Base-by-base conservation (phyloP, 768 basidiomycete genomes). In the Mycena leptocephala region DNA sequence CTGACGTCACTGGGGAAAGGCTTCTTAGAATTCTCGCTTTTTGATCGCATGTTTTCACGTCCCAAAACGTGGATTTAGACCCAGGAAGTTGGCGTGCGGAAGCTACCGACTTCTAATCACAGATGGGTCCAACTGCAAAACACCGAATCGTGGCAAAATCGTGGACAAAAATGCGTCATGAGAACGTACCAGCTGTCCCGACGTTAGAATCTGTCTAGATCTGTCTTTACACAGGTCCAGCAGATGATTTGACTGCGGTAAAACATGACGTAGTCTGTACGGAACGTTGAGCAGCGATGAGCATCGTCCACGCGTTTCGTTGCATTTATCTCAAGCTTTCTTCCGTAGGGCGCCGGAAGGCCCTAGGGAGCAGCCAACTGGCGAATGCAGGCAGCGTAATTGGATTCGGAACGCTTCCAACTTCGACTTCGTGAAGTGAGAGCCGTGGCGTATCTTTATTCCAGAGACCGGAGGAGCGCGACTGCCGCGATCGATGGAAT, bases 361-460 rank as follows among this genome's bases (percentile, higher is more conserved):
- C 20, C 65, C 48, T 37, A 24, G 16, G 5, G 43, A 37, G 63
- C 55, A 41, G 28, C 37, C 41, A 70, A 39, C 41, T 28, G 30
- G 46, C 53, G 56, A 62, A 58, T 58, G 28, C n/a, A 70, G 68
- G 68, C 30, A 24, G 37, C 51, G 35, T 18, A 20, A 18, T 66
- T 24, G 16, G 62, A 32, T 46, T 64, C 63, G 56, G 48, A 28
- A 22, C 32, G 26, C 37, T 63, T 39, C 51, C n/a, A 18, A 39
- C 59, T 72, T 72, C 70, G 61, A 63, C 70, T 72, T 72, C 62
- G 70, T 64, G 24, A 62, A 62, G 22, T 32, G 70, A 62, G n/a
- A 5, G 8, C 24, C 46, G 59, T 51, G 58, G 70, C 33, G 59
- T 24, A 33, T 28, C 35, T 37, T 56, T 67, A 67, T 67, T 67